Percentiles rank a stretch among this genome's conserved stretches.
Evolutionary conservation across 2,329 filamentous ascomycete genomes (phyloP).

Genomic region (Sarocladiaceae sp.): DNA sequence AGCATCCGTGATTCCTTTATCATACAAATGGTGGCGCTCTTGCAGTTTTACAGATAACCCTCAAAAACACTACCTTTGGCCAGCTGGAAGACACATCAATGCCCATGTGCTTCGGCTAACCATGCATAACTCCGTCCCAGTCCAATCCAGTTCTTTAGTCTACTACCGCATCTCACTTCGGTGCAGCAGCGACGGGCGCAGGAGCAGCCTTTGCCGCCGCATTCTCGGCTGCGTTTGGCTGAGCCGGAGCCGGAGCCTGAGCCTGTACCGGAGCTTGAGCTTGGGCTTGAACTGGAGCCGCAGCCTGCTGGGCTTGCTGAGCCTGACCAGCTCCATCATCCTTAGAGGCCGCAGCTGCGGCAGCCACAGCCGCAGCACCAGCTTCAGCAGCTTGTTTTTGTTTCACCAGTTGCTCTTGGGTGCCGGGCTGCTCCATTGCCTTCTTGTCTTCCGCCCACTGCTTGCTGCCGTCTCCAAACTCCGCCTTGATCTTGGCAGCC

Average conservation of each 20-base stretch:
- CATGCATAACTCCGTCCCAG: too few species aligned
- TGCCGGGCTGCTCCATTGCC: constrained; percentile 60
- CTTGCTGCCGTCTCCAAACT: constrained; percentile 67
- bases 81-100: too few species aligned
- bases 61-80: too few species aligned
- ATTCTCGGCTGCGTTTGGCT: not conserved
- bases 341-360: constrained; percentile 3
- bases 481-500: constrained; percentile 41
- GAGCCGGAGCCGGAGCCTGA: too few species aligned
- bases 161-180: not conserved
- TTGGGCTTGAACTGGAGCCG: not conserved
- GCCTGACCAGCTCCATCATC: not conserved
- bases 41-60: too few species aligned
- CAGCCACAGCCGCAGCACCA: constrained; percentile 11
- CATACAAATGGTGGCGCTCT: too few species aligned
- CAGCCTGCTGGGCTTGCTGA: not conserved
- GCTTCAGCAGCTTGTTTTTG: not conserved
- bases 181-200: not conserved
- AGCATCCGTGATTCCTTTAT: too few species aligned
- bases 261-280: not conserved
- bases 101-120: too few species aligned
- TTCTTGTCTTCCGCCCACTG: constrained; percentile 92
- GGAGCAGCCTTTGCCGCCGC: not conserved
- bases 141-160: too few species aligned
- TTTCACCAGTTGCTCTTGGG: constrained; percentile 16